phyloP scores from a whole-genome alignment of 306 rosid species.

The Castanea mollissima region DNA sequence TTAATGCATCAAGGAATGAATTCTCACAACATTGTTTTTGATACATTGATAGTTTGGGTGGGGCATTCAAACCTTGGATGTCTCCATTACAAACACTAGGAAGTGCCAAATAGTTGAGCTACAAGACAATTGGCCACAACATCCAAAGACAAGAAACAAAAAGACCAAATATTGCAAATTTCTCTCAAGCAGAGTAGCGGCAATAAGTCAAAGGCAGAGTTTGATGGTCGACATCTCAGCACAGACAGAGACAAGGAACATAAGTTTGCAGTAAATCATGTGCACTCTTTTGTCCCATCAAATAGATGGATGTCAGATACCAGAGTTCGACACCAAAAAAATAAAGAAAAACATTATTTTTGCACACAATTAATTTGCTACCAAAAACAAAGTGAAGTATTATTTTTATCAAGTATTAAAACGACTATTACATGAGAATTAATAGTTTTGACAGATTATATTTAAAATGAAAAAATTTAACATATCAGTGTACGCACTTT shows the following conservation, averaged over 20 bases:
- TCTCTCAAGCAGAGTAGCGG: neutral
- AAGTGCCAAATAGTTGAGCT: too few relatives aligned
- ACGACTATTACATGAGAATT: neutral
- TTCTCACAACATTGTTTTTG: too few relatives aligned
- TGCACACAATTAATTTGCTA: neutral
- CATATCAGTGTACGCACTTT: slow-evolving; percentile 53
- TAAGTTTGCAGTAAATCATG: neutral
- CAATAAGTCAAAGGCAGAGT: neutral
- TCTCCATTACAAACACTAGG: too few relatives aligned
- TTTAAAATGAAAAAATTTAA: slow-evolving; percentile 13
- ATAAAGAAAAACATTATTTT: neutral
- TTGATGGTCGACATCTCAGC: neutral
- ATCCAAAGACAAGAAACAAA: neutral
- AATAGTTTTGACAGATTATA: neutral
- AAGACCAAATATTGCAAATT: neutral
- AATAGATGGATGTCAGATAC: neutral
- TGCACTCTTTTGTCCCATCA: neutral
- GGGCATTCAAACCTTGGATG: too few relatives aligned
- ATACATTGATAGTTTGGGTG: too few relatives aligned
- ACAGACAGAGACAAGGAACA: neutral
- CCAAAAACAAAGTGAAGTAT: neutral
- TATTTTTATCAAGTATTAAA: neutral
- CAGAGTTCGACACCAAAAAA: neutral
- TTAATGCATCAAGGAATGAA: neutral
- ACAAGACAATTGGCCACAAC: neutral